Conservation (phyloP, 2,329 filamentous ascomycete species). For the Trichoderma breve region DNA sequence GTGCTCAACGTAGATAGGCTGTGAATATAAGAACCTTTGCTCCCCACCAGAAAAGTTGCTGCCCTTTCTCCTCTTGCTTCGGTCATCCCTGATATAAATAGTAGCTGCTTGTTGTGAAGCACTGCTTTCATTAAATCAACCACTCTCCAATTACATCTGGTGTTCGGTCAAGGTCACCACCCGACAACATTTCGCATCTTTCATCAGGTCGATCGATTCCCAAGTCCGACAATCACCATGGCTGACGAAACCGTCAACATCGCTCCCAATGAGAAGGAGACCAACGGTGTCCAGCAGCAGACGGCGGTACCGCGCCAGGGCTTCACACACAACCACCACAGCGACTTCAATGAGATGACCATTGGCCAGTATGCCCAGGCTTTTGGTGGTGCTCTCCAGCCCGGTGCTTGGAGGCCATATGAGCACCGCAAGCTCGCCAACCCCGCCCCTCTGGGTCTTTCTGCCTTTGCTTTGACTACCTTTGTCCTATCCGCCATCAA, state of each 20-base stretch:
- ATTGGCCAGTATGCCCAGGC: conserved; percentile 38
- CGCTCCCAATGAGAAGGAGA: conserved; percentile 19
- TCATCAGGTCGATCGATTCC: conserved; percentile 5
- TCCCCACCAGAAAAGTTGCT: background rate
- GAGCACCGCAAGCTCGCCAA: conserved; percentile 74
- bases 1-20: background rate
- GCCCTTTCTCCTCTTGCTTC: background rate
- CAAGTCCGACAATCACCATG: conserved; percentile 18
- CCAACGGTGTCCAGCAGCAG: conserved; percentile 15
- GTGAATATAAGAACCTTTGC: conserved; percentile 14
- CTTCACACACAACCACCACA: conserved; percentile 26
- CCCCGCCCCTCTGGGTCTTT: conserved; percentile 73
- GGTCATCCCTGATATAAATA: background rate
- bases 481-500: conserved; percentile 77
- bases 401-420: conserved; percentile 61
- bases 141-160: background rate
- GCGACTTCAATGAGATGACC: conserved; percentile 29
- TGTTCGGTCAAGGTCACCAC: background rate
- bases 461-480: conserved; percentile 78
- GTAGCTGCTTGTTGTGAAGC: conserved; percentile 2
- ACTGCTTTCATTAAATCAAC: background rate
- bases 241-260: conserved; percentile 8
- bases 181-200: background rate
- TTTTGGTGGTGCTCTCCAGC: conserved; percentile 72
- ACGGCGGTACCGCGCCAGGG: conserved; percentile 2